Base-by-base conservation (phyloP, 1,139 yeast species). In the Waltiozyma sp. region DNA sequence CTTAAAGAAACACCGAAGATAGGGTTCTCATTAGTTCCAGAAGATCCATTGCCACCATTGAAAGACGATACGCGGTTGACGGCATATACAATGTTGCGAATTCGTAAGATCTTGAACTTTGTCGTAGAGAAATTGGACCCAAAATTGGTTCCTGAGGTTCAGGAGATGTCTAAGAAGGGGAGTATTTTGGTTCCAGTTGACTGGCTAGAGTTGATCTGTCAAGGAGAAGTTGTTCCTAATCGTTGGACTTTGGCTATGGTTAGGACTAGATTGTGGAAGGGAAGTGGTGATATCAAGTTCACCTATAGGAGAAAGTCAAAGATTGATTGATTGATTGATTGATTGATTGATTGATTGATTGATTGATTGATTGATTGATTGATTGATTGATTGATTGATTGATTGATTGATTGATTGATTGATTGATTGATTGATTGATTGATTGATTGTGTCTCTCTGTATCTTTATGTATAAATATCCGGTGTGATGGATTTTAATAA, bases 211-310 rank as follows among this genome's bases (percentile, higher is more conserved):
- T 61, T 89, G 19, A 64, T 75, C 42, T 89, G 97, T 61, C 77
- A 73, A 49, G 94, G 78, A 14, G 73, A 75, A 50, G 75, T 73
- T n/a, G 62, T 89, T 35, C 72, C 76, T 18, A 69, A 72, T 28
- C 73, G 71, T 43, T 75, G 83, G 79, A 87, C 97, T 0, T 66
- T 89, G 48, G 86, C 85, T 38, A 83, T 96, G 0, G 76, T 88
- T 21, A 77, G 91, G 56, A 82, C 95, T 1, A 70, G 79, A 43
- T 72, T 84, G 19, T 89, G 97, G 97, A 82, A 85, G 58, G 74
- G 82, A 38, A 83, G 85, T 50, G 80, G 91, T 14, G 96, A 88
- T 54, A 79, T 88, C 33, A 75, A 77, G 40, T 60, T 86, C 37
- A 62, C 66, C 40, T 83, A 79, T 55, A 66, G 80, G 51, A 47